Conservation (phyloP, 306 rosid genomes). For the Ormosia emarginata region DNA sequence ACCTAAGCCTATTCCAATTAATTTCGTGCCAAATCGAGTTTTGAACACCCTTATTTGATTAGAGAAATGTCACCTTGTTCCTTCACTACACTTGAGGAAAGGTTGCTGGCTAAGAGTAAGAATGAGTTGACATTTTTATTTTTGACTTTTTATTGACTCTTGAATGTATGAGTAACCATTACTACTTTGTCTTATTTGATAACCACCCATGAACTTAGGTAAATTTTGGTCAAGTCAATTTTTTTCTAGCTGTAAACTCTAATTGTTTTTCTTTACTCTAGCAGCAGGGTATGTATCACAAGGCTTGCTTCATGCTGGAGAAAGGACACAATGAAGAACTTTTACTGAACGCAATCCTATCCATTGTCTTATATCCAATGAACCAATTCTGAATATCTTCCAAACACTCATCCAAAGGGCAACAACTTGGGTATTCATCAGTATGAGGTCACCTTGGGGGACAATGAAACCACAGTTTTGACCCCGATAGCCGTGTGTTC, state of each 20-base stretch:
- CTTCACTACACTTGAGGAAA: neutral
- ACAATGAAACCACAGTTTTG: neutral
- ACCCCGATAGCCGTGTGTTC: neutral
- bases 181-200: too few relatives aligned
- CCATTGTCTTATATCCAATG: neutral
- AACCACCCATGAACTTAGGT: too few relatives aligned
- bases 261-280: neutral
- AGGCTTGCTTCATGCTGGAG: neutral
- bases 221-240: too few relatives aligned
- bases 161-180: too few relatives aligned
- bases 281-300: neutral
- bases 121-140: too few relatives aligned
- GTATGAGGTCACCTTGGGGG: neutral
- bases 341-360: neutral
- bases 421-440: neutral
- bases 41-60: too few relatives aligned
- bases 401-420: neutral
- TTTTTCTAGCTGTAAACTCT: too few relatives aligned
- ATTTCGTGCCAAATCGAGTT: too few relatives aligned
- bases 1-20: too few relatives aligned
- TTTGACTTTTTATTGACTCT: too few relatives aligned
- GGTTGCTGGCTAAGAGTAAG: neutral
- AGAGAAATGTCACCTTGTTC: neutral
- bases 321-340: neutral
- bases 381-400: neutral